Evolutionary conservation across 495 filamentous ascomycete genomes (phyloP).

Genomic region (Rhypophila decipiens): DNA sequence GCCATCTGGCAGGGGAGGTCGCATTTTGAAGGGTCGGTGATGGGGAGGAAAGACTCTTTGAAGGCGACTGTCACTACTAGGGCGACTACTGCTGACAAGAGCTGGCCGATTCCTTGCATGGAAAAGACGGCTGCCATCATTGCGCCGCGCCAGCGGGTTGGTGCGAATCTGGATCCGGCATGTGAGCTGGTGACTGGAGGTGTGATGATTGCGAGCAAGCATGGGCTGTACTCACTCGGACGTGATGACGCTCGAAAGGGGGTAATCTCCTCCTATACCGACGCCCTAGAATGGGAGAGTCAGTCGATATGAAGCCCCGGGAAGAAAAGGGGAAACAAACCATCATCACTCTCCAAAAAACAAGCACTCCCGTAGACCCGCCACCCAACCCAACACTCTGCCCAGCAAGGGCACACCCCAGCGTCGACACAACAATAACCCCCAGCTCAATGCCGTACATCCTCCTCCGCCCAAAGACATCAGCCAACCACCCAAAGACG

Average conservation of each 20-base stretch:
- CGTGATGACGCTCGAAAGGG: conserved; percentile 71
- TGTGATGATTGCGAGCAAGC: background rate
- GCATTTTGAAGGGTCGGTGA: conserved; percentile 43
- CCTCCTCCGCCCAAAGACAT: conserved; percentile 61
- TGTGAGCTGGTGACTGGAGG: too few species aligned
- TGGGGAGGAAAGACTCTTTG: conserved; percentile 52
- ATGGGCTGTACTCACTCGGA: conserved; percentile 53
- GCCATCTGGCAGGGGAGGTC: conserved; percentile 56
- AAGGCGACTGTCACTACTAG: conserved; percentile 66
- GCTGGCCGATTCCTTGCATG: conserved; percentile 77
- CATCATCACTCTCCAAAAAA: conserved; percentile 79
- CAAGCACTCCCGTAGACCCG: conserved; percentile 62
- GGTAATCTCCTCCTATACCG: conserved; percentile 71
- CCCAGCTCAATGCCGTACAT: conserved; percentile 77
- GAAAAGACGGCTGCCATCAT: conserved; percentile 89
- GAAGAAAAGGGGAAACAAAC: conserved; percentile 12
- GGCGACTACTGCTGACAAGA: conserved; percentile 64
- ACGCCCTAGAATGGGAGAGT: conserved; percentile 25
- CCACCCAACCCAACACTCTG: conserved; percentile 50
- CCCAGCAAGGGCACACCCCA: conserved; percentile 55
- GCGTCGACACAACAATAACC: conserved; percentile 63
- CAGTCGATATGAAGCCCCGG: too few species aligned
- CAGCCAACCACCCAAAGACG: conserved; percentile 63
- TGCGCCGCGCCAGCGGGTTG: conserved; percentile 75
- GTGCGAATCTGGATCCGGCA: conserved; percentile 54